Evolutionary conservation across 345 rosid species (phyloP).

Genomic region (Brassica nigra): DNA sequence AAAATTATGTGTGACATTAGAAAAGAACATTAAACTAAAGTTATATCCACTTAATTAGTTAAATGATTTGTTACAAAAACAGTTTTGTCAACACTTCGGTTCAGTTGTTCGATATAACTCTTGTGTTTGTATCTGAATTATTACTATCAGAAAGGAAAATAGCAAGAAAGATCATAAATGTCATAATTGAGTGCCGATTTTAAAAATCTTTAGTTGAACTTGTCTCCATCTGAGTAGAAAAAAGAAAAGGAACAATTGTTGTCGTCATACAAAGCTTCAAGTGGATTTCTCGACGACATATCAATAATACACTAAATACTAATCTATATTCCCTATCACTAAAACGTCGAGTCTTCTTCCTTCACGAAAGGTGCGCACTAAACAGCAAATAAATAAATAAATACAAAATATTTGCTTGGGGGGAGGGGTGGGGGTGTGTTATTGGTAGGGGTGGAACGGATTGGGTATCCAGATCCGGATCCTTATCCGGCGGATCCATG

Average conservation of each 20-base stretch:
- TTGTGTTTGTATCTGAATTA: too few species aligned
- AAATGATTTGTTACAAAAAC: not conserved
- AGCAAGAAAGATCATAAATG: not conserved
- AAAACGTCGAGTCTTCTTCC: not conserved
- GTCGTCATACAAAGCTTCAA: conserved; percentile 26
- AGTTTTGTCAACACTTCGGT: not conserved
- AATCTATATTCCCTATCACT: conserved; percentile 1
- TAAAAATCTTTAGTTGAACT: not conserved
- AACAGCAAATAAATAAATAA: not conserved
- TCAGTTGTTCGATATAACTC: not conserved
- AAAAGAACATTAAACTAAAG: not conserved
- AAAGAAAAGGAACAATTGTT: conserved; percentile 1
- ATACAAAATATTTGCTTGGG: too few species aligned
- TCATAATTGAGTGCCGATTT: conserved; percentile 4
- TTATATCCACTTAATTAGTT: too few species aligned
- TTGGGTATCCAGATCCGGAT: too few species aligned
- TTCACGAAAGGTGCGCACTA: conserved; percentile 14
- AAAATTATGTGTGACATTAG: not conserved
- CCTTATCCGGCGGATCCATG: too few species aligned
- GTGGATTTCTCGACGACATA: conserved; percentile 26
- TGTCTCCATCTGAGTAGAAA: conserved; percentile 25
- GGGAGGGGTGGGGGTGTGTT: too few species aligned
- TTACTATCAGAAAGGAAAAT: not conserved
- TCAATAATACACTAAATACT: conserved; percentile 10
- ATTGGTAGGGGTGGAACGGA: too few species aligned